phyloP scores from a whole-genome alignment of 2,329 filamentous ascomycete species.

The Ceratocystis ficicola region DNA sequence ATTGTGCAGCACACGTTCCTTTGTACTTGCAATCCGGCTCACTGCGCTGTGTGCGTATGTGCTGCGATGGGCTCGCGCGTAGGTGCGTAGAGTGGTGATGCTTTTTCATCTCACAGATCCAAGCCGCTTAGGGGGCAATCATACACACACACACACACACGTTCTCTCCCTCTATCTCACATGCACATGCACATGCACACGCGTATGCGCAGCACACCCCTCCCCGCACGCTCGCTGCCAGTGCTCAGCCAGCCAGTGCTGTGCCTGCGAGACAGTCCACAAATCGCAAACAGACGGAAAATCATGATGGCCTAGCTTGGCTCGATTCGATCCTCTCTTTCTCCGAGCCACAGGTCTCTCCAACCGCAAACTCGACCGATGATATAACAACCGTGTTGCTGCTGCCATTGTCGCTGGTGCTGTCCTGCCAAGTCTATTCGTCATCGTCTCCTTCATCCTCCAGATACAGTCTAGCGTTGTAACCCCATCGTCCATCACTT shows the following conservation, averaged over 20 bases:
- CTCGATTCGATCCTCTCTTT: conserved; percentile 14
- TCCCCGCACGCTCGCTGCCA: neutral
- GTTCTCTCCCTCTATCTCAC: neutral
- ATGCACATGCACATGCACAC: neutral
- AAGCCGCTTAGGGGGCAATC: neutral
- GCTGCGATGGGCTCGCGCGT: neutral
- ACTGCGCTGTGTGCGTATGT: neutral
- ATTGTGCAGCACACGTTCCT: neutral
- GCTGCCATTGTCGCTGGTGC: neutral
- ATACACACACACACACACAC: neutral
- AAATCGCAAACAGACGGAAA: neutral
- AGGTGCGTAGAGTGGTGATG: neutral
- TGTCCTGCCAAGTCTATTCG: neutral
- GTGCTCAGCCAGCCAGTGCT: neutral
- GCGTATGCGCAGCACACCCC: neutral
- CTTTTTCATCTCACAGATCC: neutral
- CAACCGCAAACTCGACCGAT: neutral
- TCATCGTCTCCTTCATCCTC: neutral
- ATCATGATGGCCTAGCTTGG: neutral
- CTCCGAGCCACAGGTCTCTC: neutral
- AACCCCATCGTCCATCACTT: neutral
- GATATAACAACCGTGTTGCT: neutral
- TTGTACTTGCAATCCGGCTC: neutral
- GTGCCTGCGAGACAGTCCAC: neutral
- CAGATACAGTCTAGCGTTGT: neutral